Evolutionary conservation across 176 grass and related monocot genomes (phyloP), one percentile per base, ranked within the genome.

Genomic region (Phoenix dactylifera): DNA sequence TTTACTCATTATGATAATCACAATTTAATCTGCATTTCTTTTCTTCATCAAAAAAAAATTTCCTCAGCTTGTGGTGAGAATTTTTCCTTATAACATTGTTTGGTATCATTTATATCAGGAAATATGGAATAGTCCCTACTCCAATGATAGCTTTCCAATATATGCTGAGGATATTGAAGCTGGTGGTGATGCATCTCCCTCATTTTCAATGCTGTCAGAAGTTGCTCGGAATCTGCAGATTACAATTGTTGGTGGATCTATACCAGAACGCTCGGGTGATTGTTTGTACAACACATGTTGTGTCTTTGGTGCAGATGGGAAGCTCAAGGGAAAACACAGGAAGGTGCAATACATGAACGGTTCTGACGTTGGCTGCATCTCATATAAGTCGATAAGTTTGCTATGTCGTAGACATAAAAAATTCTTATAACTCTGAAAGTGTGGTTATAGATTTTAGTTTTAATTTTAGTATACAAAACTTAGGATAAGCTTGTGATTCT

Each of bases 111-210:
- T 7, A 60, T 48, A 70, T 51, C 85, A 98, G 94, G 94, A 98
- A 73, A 83, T 98, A 70, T 98, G 88, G 94, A 98, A 98, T 26
- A 74, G 82, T 54, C 94, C 94, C 7, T 98, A 98, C 60, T 88
- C 87, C 65, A 72, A 90, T 77, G 94, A 98, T 51, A 93, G 88
- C 56, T 98, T 98, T 77, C 85, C 94, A 14, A 54, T 85, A 16
- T 98, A 86, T 0, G 93, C 93, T 2, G 93, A 98, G 71, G 87
- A 88, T 74, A 82, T 98, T 69, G 93, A 92, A 86, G 75, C 86
- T 26, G 87, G 92, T 1, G 73, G 81, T 4, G 60, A 89, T 71
- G 78, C 88, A 52, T 81, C 94, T 78, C 88, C 88, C 22, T 92
- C 94, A 32, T 81, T 89, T 75, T 66, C 87, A 55, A 98, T 98